These are phyloP conservation scores for Paracoccidioides lutzii DNA, from an alignment of 2,329 filamentous ascomycete species.

Conservation along the genomic window DNA sequence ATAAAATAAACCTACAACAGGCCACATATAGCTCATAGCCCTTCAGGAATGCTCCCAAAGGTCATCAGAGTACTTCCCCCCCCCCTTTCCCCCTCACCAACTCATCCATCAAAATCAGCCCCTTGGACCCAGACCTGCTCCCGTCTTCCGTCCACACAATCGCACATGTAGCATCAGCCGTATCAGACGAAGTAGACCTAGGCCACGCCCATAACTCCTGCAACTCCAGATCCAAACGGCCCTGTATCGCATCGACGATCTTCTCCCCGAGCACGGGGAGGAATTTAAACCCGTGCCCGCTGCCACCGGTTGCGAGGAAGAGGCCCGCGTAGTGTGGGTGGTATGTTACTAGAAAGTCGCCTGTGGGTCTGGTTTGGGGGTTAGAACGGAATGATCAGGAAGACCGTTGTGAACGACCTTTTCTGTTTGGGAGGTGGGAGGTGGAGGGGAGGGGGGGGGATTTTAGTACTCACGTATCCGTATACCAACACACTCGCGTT, in stretches of 20 bases:
- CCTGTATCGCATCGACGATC: conserved; percentile 36
- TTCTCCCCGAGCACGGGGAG: conserved; percentile 42
- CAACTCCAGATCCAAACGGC: conserved; percentile 30
- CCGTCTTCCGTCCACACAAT: conserved; percentile 26
- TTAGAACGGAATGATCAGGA: neutral
- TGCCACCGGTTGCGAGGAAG: conserved; percentile 41
- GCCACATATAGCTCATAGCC: no score
- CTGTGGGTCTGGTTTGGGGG: conserved; percentile 35
- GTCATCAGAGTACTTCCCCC: no score
- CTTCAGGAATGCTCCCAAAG: neutral
- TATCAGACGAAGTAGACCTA: conserved; percentile 9
- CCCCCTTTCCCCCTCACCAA: conserved; percentile 20
- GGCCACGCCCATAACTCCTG: conserved; percentile 33
- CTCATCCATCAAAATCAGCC: conserved; percentile 26
- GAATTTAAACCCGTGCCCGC: conserved; percentile 44
- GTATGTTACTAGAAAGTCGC: conserved; percentile 58
- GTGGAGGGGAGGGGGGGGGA: neutral
- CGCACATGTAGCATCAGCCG: conserved; percentile 3
- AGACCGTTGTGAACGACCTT: neutral
- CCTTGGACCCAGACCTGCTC: conserved; percentile 25
- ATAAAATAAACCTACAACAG: no score
- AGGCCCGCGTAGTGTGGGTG: conserved; percentile 46
- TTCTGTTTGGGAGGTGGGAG: neutral
- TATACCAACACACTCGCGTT: conserved; percentile 62
- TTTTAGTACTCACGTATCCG: conserved; percentile 43